phyloP scores from a whole-genome alignment of 192 early-diverging fungal genomes.

The Coemansia sp. region DNA sequence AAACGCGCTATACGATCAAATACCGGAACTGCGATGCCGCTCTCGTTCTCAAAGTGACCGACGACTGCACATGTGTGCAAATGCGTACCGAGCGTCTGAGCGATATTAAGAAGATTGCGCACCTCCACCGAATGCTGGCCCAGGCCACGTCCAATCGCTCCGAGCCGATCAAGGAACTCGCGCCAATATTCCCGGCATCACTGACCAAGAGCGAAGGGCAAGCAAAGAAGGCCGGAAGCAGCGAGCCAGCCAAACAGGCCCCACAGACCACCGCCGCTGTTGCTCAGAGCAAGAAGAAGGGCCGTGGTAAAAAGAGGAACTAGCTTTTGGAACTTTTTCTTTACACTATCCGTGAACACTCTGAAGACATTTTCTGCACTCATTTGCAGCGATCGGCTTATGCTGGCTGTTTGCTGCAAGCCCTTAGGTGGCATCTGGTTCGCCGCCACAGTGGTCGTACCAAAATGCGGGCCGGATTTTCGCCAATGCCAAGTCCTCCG shows the following conservation, averaged over 20 bases:
- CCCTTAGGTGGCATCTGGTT: not conserved
- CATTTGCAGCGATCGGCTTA: not conserved
- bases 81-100: constrained; percentile 38
- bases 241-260: constrained; percentile 18
- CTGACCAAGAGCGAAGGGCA: constrained; percentile 6
- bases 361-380: not conserved
- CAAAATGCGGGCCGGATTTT: not conserved
- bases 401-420: not conserved
- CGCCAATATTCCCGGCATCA: constrained; percentile 24
- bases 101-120: constrained; percentile 39
- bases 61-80: constrained; percentile 41
- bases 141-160: constrained; percentile 25
- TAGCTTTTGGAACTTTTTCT: not conserved
- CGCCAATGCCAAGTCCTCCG: not conserved
- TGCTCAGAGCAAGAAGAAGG: constrained; percentile 14
- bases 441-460: constrained; percentile 5
- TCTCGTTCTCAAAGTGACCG: constrained; percentile 47
- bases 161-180: constrained; percentile 19
- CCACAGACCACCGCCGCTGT: not conserved
- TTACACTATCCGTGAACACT: not conserved
- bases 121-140: constrained; percentile 33
- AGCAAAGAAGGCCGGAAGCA: constrained; percentile 2
- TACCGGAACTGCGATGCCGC: constrained; percentile 45
- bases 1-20: constrained; percentile 44
- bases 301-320: constrained; percentile 8